Evolutionary conservation across 345 rosid genomes (phyloP), one percentile per base, ranked within the genome.

Genomic region (Ceriops tagal): DNA sequence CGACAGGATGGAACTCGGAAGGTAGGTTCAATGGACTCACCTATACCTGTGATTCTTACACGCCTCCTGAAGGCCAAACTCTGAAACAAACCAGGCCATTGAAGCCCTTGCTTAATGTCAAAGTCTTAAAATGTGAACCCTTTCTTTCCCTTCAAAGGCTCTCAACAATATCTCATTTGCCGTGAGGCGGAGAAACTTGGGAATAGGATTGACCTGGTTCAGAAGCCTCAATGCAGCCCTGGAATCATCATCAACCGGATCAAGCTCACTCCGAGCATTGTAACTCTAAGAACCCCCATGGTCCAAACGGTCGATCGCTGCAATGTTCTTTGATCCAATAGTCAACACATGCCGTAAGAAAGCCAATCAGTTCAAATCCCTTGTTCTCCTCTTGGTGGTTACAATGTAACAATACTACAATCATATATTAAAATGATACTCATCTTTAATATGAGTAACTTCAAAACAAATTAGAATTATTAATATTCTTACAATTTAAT

Each of bases 1-100:
- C 96, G 0, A 95, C 97, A 0, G 97, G 90, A 49, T 95, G 99
- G 63, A 95, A 95, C 89, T 95, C 96, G 26, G 92, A 92, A 22
- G 87, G 89, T 53, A 95, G 77, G 81, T 87, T 87, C 81, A 95
- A 77, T 5, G 1, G 96, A 95, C 75, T 95, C 99, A 22, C 99
- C 97, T 0, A 92, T 81, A 6, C 97, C 99, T 0, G 99, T 90
- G 77, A 95, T 84, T 64, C 99, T 80, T 55, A 95, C 84, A 61
- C 88, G 96, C 76, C 82, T 55, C 74, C 93, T 84, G 1, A 89
- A 84, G 57, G 96, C 99, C 78, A 95, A 75, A 81, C 91, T 92
- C 83, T 95, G 99, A 79, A 95, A 88, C 77, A 95, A 78, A 71
- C 96, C 83, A 30, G 96, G 97, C 97, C 99, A 95, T 68, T 92